phyloP scores from a whole-genome alignment of 768 basidiomycete species.

The Kwoniella sp. region DNA sequence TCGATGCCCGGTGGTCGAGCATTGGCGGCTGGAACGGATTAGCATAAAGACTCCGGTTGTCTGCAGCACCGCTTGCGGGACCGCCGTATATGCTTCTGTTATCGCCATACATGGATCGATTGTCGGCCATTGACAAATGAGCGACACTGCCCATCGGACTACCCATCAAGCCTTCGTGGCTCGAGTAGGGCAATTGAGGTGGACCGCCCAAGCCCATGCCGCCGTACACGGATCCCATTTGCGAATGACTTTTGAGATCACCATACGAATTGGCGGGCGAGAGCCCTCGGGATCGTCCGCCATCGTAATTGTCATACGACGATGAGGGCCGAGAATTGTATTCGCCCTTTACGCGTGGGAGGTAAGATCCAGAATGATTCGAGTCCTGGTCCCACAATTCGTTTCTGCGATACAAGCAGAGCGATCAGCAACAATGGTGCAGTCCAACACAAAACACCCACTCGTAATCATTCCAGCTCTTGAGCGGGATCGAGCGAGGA shows the following conservation, averaged over 20 bases:
- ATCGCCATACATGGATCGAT: slow-evolving; percentile 25
- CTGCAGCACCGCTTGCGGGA: slow-evolving; percentile 48
- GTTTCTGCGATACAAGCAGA: slow-evolving; percentile 59
- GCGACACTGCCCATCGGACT: slow-evolving; percentile 8
- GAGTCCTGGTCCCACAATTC: slow-evolving; percentile 97
- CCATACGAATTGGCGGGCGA: slow-evolving; percentile 71
- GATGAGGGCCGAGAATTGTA: slow-evolving; percentile 41
- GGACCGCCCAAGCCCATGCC: slow-evolving; percentile 53
- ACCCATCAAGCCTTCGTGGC: slow-evolving; percentile 5
- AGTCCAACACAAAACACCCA: slow-evolving; percentile 46
- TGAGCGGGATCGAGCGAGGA: slow-evolving; percentile 83
- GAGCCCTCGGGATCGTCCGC: slow-evolving; percentile 66
- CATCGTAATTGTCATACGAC: slow-evolving; percentile 63
- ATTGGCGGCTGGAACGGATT: slow-evolving; percentile 41
- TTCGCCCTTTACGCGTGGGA: slow-evolving; percentile 67
- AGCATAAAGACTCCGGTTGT: slow-evolving; percentile 50
- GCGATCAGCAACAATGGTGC: background rate
- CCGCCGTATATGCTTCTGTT: slow-evolving; percentile 14
- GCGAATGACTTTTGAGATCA: slow-evolving; percentile 45
- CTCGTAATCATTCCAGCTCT: slow-evolving; percentile 95
- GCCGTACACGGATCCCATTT: slow-evolving; percentile 51
- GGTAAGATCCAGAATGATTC: slow-evolving; percentile 91
- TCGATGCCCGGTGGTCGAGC: slow-evolving; percentile 14
- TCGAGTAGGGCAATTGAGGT: slow-evolving; percentile 50
- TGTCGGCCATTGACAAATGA: slow-evolving; percentile 7